Percentiles rank a stretch among this genome's conserved stretches.
These are phyloP conservation scores for Pseudocercospora pini-densiflorae DNA, from an alignment of 2,329 filamentous ascomycete genomes.

Conservation along the genomic window DNA sequence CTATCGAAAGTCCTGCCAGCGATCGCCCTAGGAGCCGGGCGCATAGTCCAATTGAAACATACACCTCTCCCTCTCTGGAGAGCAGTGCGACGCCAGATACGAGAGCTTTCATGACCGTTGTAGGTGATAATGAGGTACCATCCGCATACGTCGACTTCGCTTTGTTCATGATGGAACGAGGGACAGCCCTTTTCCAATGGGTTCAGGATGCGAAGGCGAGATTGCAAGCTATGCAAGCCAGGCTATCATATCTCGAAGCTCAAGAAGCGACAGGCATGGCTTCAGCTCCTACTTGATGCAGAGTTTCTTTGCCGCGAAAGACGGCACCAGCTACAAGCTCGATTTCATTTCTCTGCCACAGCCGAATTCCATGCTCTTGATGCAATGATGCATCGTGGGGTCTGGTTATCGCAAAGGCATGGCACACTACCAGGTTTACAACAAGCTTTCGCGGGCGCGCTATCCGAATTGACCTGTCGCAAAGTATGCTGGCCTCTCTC, in stretches of 20 bases:
- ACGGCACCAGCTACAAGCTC: background rate
- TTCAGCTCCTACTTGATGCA: background rate
- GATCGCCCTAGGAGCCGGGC: background rate
- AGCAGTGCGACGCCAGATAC: background rate
- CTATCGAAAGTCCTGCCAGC: background rate
- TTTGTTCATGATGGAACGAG: background rate
- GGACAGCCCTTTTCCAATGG: background rate
- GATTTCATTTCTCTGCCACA: background rate
- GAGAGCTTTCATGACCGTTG: background rate
- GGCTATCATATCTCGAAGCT: background rate
- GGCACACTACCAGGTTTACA: background rate
- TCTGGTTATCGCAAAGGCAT: background rate
- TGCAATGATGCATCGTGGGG: background rate
- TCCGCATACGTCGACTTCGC: background rate
- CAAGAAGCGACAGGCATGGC: background rate
- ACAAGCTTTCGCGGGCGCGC: background rate
- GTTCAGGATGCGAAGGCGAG: slow-evolving; percentile 1
- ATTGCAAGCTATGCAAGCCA: background rate
- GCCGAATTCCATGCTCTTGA: background rate
- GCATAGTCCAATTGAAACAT: background rate
- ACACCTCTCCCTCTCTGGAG: background rate
- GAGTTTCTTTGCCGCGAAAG: background rate
- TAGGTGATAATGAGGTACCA: background rate
- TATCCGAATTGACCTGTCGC: background rate
- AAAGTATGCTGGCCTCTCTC: background rate